These are phyloP conservation scores for Inga oerstediana DNA, from an alignment of 306 rosid genomes.

Conservation along the genomic window DNA sequence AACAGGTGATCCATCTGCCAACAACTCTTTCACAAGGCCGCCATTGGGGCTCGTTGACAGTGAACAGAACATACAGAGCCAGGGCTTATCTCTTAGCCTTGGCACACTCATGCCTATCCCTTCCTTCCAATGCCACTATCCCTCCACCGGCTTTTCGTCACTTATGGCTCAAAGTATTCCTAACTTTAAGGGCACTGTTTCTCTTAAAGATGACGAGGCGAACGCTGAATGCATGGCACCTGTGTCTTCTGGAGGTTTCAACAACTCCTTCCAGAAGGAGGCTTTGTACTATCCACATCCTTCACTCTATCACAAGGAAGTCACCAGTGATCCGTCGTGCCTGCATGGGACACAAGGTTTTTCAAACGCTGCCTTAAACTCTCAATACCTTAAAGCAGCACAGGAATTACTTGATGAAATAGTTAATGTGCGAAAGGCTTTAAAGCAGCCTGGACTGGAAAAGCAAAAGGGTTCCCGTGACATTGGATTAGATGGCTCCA, in stretches of 20 bases:
- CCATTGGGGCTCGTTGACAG: slow-evolving; percentile 43
- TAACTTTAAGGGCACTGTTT: slow-evolving; percentile 35
- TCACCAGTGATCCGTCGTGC: slow-evolving; percentile 38
- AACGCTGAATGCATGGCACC: slow-evolving; percentile 55
- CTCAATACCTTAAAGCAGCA: slow-evolving; percentile 68
- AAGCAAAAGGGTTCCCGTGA: slow-evolving; percentile 51
- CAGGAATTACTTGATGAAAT: slow-evolving; percentile 86
- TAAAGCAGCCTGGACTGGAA: slow-evolving; percentile 60
- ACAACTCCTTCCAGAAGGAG: slow-evolving; percentile 49
- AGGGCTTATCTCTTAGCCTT: slow-evolving; percentile 86
- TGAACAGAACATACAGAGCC: slow-evolving; percentile 63
- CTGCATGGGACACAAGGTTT: slow-evolving; percentile 43
- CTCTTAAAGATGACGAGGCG: slow-evolving; percentile 49
- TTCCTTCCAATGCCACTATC: slow-evolving; percentile 59
- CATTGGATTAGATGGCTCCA: slow-evolving; percentile 49
- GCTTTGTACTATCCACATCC: slow-evolving; percentile 49
- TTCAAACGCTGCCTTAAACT: slow-evolving; percentile 41
- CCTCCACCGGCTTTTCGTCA: slow-evolving; percentile 46
- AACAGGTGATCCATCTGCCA: slow-evolving; percentile 33
- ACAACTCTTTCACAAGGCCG: slow-evolving; percentile 40
- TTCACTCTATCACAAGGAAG: slow-evolving; percentile 43
- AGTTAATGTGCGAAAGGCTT: slow-evolving; percentile 71
- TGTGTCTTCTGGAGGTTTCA: slow-evolving; percentile 44
- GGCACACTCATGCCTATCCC: slow-evolving; percentile 62
- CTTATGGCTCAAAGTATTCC: slow-evolving; percentile 46